A percentile compares a stretch with the other conserved stretches of the same genome.
Evolutionary conservation across 2,329 filamentous ascomycete species (phyloP).

Genomic region (Nothomitra cinnamomea): DNA sequence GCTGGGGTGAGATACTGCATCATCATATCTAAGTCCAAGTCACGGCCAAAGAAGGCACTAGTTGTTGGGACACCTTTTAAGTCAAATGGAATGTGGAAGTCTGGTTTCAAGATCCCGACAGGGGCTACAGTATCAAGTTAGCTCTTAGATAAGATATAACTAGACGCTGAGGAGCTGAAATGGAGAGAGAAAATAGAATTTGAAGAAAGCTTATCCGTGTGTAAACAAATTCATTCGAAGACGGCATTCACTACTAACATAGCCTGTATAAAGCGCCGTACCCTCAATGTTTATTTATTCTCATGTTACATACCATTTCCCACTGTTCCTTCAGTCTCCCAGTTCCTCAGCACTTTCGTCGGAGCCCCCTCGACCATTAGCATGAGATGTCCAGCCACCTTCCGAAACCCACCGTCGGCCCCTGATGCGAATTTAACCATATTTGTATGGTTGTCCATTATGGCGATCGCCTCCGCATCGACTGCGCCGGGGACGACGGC

Average conservation of each 20-base stretch:
- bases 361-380: conserved; percentile 10
- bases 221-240: neutral
- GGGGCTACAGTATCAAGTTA: neutral
- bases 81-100: conserved; percentile 11
- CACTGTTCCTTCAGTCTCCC: neutral
- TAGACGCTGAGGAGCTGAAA: neutral
- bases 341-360: neutral
- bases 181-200: neutral
- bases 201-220: neutral
- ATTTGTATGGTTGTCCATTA: conserved; percentile 19
- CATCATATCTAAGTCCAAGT: conserved; percentile 11
- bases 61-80: conserved; percentile 10
- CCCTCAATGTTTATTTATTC: neutral
- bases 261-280: neutral
- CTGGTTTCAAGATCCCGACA: neutral
- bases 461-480: conserved; percentile 18
- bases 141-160: neutral
- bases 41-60: conserved; percentile 13
- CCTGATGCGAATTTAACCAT: conserved; percentile 20
- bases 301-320: neutral
- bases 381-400: conserved; percentile 11
- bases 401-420: conserved; percentile 13
- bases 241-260: neutral
- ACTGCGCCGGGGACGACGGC: conserved; percentile 20
- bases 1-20: conserved; percentile 12